Conservation (phyloP, 1,284 basidiomycete species). For the Cerrena zonata region DNA sequence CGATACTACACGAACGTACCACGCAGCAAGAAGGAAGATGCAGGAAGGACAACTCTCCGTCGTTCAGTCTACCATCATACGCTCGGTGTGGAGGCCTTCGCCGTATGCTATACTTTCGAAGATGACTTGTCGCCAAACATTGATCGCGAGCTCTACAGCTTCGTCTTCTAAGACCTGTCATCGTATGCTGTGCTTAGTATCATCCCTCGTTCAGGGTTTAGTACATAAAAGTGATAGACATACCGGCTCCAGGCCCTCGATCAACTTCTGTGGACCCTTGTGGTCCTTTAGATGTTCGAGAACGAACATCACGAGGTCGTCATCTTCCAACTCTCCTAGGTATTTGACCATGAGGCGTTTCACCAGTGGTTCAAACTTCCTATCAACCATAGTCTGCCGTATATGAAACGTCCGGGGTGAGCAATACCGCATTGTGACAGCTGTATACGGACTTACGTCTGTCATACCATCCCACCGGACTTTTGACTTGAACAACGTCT, state of each 20-base stretch:
- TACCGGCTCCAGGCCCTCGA: conserved; percentile 84
- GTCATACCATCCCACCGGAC: conserved; percentile 83
- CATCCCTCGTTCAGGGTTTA: no score
- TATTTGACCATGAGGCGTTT: conserved; percentile 77
- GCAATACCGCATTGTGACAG: no score
- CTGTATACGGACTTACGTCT: conserved; percentile 73
- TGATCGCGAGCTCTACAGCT: conserved; percentile 66
- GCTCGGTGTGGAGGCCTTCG: conserved; percentile 75
- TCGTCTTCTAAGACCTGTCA: conserved; percentile 84
- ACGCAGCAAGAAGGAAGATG: conserved; percentile 3
- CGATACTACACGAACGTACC: conserved; percentile 29
- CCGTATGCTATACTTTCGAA: conserved; percentile 87
- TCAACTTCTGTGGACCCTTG: conserved; percentile 73
- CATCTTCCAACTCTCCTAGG: conserved; percentile 81
- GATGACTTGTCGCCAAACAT: conserved; percentile 81
- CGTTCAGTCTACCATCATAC: conserved; percentile 64
- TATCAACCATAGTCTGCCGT: conserved; percentile 63
- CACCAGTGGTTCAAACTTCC: conserved; percentile 76
- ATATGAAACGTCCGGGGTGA: conserved; percentile 2
- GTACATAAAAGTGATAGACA: no score
- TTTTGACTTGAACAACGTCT: conserved; percentile 70
- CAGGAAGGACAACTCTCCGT: neutral
- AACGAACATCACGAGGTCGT: conserved; percentile 85
- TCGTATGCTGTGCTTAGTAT: no score
- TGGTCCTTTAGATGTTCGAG: conserved; percentile 83